Percentiles rank a stretch among this genome's conserved stretches.
Evolutionary conservation across 2,329 filamentous ascomycete genomes (phyloP).

Genomic region (Penicillium janthinellum): DNA sequence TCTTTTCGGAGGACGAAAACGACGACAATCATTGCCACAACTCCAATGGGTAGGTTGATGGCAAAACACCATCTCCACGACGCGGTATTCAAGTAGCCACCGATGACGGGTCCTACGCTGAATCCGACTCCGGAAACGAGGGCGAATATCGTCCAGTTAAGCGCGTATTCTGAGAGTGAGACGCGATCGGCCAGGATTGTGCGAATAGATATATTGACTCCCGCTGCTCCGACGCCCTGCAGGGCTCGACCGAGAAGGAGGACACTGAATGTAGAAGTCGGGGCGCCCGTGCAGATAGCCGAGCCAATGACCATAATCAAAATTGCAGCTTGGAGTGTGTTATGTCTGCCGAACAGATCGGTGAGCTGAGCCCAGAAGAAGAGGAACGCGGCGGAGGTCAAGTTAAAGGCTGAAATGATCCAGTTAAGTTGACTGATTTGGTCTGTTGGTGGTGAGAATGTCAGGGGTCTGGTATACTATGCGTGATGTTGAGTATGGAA

Average conservation of each 20-base stretch:
- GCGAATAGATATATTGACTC: constrained; percentile 62
- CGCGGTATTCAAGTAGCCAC: constrained; percentile 17
- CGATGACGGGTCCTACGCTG: constrained; percentile 20
- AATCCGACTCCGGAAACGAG: constrained; percentile 61
- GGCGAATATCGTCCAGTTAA: constrained; percentile 64
- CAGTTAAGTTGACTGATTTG: constrained; percentile 64
- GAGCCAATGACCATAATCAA: constrained; percentile 62
- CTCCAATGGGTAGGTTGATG: constrained; percentile 16
- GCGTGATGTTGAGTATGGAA: neutral
- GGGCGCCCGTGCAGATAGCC: constrained; percentile 61
- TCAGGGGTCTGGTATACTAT: neutral
- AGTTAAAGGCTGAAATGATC: constrained; percentile 70
- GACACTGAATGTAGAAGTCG: constrained; percentile 54
- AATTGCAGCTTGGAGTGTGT: constrained; percentile 59
- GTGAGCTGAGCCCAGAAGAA: constrained; percentile 66
- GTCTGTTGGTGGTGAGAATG: constrained; percentile 34
- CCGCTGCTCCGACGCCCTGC: constrained; percentile 64
- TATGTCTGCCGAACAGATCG: constrained; percentile 66
- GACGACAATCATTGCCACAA: constrained; percentile 11
- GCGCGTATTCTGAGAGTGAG: constrained; percentile 61
- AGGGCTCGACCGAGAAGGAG: constrained; percentile 65
- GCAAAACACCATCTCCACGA: constrained; percentile 24
- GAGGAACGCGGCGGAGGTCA: constrained; percentile 68
- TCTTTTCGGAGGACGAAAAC: constrained; percentile 12
- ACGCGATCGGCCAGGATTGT: constrained; percentile 68